Conservation (phyloP, 2,329 filamentous ascomycete species). For the Aspergillus brunneoviolaceus region DNA sequence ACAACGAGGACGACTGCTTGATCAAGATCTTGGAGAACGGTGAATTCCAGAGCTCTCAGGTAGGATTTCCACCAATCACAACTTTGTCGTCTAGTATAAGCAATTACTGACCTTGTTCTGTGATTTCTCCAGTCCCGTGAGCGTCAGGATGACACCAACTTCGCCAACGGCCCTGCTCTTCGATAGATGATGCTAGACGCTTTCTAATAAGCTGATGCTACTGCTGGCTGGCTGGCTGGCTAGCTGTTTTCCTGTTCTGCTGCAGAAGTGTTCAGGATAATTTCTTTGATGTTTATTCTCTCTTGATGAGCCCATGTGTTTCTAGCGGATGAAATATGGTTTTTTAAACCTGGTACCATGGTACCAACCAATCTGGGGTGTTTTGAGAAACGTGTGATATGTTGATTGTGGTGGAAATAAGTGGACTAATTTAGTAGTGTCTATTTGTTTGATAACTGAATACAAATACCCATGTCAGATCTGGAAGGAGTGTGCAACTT, state of each 20-base stretch:
- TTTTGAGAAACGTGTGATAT: not conserved
- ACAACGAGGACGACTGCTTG: slow-evolving; percentile 76
- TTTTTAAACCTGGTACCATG: not conserved
- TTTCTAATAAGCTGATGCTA: slow-evolving; percentile 17
- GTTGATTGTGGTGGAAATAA: not conserved
- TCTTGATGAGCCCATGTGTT: slow-evolving; percentile 2
- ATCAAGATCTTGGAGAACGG: slow-evolving; percentile 78
- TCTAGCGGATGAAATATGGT: slow-evolving; percentile 1
- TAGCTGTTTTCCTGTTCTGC: not conserved
- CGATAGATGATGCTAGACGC: not conserved
- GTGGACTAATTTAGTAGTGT: not conserved
- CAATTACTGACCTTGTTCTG: slow-evolving; percentile 8
- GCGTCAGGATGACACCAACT: slow-evolving; percentile 32
- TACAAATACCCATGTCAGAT: not conserved
- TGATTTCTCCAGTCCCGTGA: slow-evolving; percentile 26
- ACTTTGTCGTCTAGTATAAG: not conserved
- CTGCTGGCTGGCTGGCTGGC: slow-evolving; percentile 9
- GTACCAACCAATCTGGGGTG: not conserved
- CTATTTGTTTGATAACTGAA: not conserved
- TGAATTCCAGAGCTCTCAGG: slow-evolving; percentile 61
- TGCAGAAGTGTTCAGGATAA: not conserved
- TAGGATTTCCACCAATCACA: slow-evolving; percentile 36
- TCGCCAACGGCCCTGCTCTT: slow-evolving; percentile 21
- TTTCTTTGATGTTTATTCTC: not conserved
- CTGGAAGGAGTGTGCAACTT: not conserved